phyloP scores from a whole-genome alignment of 352 stramenopile genomes.

The Pythium brachiatum region DNA sequence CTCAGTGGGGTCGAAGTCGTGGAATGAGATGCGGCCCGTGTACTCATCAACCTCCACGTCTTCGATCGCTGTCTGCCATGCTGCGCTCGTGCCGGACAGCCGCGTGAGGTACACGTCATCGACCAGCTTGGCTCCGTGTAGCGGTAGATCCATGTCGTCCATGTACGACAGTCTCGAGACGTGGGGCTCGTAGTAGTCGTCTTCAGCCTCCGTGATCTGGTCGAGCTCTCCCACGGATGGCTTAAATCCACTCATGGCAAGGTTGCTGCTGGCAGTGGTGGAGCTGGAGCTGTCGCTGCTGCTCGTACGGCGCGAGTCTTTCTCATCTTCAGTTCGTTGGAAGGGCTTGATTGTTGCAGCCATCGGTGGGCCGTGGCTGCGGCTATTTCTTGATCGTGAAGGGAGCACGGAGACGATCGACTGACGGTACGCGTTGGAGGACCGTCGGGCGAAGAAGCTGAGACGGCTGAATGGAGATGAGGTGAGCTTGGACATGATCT shows the following conservation, averaged over 20 bases:
- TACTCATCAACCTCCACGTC: constrained; percentile 13
- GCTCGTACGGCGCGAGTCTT: constrained; percentile 14
- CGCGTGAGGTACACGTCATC: constrained; percentile 10
- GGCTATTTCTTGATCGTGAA: not conserved
- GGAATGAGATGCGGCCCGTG: constrained; percentile 8
- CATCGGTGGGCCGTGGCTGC: constrained; percentile 14
- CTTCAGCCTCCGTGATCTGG: constrained; percentile 15
- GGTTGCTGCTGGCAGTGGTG: constrained; percentile 16
- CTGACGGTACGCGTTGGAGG: constrained; percentile 16
- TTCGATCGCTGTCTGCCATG: constrained; percentile 4
- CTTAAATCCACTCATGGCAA: constrained; percentile 6
- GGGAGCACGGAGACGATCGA: constrained; percentile 10
- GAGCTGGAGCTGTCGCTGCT: constrained; percentile 18
- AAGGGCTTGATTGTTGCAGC: constrained; percentile 17
- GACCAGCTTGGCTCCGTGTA: constrained; percentile 10
- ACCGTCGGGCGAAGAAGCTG: constrained; percentile 18
- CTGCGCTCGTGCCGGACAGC: not conserved
- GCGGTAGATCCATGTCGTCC: constrained; percentile 9
- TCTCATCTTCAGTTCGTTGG: not conserved
- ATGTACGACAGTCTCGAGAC: constrained; percentile 9
- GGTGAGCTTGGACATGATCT: constrained; percentile 48
- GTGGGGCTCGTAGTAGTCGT: constrained; percentile 12
- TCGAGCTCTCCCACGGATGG: constrained; percentile 11
- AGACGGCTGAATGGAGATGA: constrained; percentile 37
- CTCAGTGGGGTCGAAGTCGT: constrained; percentile 3